Percentiles rank a stretch among this genome's conserved stretches.
Conservation (phyloP, 2,329 filamentous ascomycete genomes). For the Alternaria brassicae region DNA sequence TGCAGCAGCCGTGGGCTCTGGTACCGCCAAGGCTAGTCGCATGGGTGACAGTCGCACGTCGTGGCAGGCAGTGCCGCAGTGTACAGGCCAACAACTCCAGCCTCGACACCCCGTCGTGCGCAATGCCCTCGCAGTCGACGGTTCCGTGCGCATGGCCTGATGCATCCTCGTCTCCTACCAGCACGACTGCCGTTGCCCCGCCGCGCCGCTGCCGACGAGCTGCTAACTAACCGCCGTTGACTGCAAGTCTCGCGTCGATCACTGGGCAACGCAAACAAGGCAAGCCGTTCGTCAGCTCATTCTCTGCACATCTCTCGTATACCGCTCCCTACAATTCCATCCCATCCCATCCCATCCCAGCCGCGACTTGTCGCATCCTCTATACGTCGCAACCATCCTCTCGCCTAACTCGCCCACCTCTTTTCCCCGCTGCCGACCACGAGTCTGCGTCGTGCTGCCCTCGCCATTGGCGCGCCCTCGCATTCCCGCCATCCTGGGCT, state of each 20-base stretch:
- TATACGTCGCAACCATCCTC: not conserved
- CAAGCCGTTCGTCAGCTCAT: not conserved
- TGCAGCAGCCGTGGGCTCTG: not conserved
- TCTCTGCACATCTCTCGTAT: not conserved
- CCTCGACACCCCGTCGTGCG: not conserved
- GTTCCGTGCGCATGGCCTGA: not conserved
- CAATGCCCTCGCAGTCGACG: not conserved
- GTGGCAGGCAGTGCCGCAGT: not conserved
- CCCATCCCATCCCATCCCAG: not conserved
- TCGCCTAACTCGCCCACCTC: not conserved
- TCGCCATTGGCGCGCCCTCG: not conserved
- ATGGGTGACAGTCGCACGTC: not conserved
- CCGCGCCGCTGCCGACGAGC: conserved; percentile 6
- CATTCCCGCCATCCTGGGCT: conserved; percentile 7
- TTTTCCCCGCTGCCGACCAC: not conserved
- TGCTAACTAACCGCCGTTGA: conserved; percentile 4
- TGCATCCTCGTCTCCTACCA: not conserved
- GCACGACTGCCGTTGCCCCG: conserved; percentile 10
- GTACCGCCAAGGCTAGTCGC: conserved; percentile 4
- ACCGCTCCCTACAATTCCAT: not conserved
- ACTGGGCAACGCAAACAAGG: not conserved
- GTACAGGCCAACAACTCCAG: not conserved
- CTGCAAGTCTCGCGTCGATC: conserved; percentile 4
- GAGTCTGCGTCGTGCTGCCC: conserved; percentile 1
- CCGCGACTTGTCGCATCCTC: not conserved